Evolutionary conservation across 331 rosid genomes (phyloP).

Genomic region (Erythrophleum ivorense): DNA sequence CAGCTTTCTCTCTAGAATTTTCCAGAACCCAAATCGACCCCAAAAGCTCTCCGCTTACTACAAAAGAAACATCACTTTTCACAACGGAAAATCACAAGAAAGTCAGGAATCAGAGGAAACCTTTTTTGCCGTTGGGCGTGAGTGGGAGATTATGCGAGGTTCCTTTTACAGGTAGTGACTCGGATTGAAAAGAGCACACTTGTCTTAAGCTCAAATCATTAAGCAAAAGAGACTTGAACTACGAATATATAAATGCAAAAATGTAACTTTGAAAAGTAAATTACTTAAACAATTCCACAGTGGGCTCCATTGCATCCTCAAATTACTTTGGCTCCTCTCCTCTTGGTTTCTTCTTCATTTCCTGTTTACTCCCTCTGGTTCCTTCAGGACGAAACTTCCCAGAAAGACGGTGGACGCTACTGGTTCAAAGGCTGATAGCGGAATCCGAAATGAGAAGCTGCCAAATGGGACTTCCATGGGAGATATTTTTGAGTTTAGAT

Average conservation of each 20-base stretch:
- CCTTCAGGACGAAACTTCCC: background rate
- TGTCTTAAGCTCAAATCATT: constrained; percentile 16
- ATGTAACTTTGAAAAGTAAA: background rate
- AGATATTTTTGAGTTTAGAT: too few species aligned
- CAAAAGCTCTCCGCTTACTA: background rate
- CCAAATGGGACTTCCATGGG: background rate
- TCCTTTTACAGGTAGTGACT: background rate
- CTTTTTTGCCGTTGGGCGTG: too few species aligned
- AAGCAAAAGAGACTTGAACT: background rate
- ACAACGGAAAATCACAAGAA: background rate
- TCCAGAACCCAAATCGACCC: background rate
- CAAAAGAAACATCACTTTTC: constrained; percentile 8
- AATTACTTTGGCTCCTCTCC: background rate
- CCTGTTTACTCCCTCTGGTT: background rate
- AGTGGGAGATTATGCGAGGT: background rate
- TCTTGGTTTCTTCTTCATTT: background rate
- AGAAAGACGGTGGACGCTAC: background rate
- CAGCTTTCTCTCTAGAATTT: background rate
- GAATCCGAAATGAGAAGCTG: background rate
- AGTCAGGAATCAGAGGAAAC: constrained; percentile 1
- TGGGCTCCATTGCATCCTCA: background rate
- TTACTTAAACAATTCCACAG: background rate
- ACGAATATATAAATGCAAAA: background rate
- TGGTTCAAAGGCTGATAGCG: background rate
- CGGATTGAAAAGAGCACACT: background rate